phyloP scores from a whole-genome alignment of 2,329 filamentous ascomycete species.

The Anisogramma anomala region DNA sequence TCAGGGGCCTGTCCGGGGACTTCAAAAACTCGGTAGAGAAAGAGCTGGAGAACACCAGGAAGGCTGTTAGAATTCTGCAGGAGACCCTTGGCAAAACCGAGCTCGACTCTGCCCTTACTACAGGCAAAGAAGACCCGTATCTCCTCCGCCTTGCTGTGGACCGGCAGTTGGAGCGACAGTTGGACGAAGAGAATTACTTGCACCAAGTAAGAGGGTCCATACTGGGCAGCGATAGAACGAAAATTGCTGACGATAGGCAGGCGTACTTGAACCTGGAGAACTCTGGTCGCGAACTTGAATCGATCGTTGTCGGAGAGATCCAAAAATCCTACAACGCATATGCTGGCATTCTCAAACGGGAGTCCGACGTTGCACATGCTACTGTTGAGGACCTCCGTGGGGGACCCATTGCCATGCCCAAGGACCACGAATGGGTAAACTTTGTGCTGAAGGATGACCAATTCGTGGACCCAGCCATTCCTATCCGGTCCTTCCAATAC shows the following conservation, averaged over 20 bases:
- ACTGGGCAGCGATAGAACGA: neutral
- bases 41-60: constrained; percentile 77
- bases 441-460: constrained; percentile 75
- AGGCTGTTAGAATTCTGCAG: constrained; percentile 67
- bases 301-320: constrained; percentile 92
- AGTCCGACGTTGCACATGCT: constrained; percentile 70
- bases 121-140: constrained; percentile 86
- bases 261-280: constrained; percentile 90
- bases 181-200: constrained; percentile 95
- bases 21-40: constrained; percentile 96
- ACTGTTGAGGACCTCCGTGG: constrained; percentile 70
- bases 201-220: constrained; percentile 56
- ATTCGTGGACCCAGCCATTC: constrained; percentile 74
- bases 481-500: constrained; percentile 64
- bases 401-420: constrained; percentile 84
- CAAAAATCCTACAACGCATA: constrained; percentile 97
- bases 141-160: constrained; percentile 78
- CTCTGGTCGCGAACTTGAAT: constrained; percentile 87
- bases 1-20: constrained; percentile 83
- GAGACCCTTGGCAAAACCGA: constrained; percentile 72
- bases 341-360: constrained; percentile 79
- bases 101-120: constrained; percentile 59
- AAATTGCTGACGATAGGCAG: constrained; percentile 34
- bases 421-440: constrained; percentile 79
- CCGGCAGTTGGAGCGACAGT: constrained; percentile 78